These are phyloP conservation scores for Wickerhamomyces kurtzmanii DNA, from an alignment of 805 yeast genomes.

Conservation along the genomic window DNA sequence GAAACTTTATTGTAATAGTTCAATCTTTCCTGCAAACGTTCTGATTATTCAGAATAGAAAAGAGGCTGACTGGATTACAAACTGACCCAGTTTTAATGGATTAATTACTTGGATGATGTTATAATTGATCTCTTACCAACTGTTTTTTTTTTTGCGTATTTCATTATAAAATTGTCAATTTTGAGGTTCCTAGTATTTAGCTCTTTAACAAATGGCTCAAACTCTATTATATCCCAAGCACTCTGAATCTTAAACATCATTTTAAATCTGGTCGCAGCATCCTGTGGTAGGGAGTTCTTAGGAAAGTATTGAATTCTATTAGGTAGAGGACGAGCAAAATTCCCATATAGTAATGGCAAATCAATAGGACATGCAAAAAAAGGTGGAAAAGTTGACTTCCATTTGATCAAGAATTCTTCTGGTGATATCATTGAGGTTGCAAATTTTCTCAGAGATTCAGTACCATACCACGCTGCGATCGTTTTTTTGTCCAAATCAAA, in stretches of 20 bases:
- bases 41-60: too few species aligned
- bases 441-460: conserved; percentile 32
- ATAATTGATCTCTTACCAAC: conserved; percentile 31
- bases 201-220: conserved; percentile 54
- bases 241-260: conserved; percentile 43
- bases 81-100: too few species aligned
- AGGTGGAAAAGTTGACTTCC: conserved; percentile 57
- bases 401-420: conserved; percentile 51
- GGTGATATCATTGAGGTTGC: conserved; percentile 20
- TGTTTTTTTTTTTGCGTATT: conserved; percentile 46
- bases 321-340: conserved; percentile 36
- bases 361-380: conserved; percentile 53
- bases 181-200: conserved; percentile 43
- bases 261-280: conserved; percentile 37
- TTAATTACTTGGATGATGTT: too few species aligned
- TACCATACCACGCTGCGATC: conserved; percentile 58
- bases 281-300: conserved; percentile 33
- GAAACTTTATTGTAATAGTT: too few species aligned
- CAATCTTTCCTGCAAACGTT: too few species aligned
- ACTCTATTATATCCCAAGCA: conserved; percentile 52
- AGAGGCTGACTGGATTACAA: too few species aligned
- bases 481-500: conserved; percentile 30
- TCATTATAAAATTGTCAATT: conserved; percentile 49
- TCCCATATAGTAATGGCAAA: conserved; percentile 42
- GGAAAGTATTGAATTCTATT: conserved; percentile 45